Evolutionary conservation across 2,329 filamentous ascomycete species (phyloP).

Genomic region (Fusarium pseudocircinatum): DNA sequence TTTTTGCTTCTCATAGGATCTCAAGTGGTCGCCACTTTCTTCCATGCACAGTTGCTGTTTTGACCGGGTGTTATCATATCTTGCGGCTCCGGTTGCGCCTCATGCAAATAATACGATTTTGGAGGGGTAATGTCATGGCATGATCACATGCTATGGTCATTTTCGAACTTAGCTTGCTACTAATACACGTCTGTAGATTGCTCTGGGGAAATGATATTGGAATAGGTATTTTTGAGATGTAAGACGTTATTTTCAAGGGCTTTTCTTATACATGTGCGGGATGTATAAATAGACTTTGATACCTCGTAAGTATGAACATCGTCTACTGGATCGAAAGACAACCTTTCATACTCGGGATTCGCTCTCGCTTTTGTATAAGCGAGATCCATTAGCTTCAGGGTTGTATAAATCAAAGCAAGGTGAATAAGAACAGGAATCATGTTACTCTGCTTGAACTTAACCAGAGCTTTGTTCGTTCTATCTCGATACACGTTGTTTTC

Average conservation of each 20-base stretch:
- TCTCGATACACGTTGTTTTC: too few relatives aligned
- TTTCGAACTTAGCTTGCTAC: neutral
- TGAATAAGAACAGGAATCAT: neutral
- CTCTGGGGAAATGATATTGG: neutral
- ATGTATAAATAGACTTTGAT: neutral
- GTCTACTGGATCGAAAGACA: too few relatives aligned
- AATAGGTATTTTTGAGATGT: neutral
- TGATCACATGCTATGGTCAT: neutral
- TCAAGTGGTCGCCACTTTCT: neutral
- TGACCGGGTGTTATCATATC: neutral
- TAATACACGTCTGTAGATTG: neutral
- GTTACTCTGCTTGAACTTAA: neutral
- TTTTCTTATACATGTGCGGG: neutral
- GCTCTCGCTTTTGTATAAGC: neutral
- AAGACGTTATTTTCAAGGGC: neutral
- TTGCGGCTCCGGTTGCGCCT: neutral
- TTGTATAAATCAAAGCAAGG: neutral
- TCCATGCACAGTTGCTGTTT: neutral
- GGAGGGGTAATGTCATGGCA: neutral
- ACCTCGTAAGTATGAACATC: neutral
- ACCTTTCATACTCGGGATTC: neutral
- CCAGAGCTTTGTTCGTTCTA: neutral
- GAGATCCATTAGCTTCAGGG: neutral
- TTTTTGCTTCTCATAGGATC: neutral
- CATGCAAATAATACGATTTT: neutral